Base-by-base conservation (phyloP, 768 basidiomycete species). In the Pholiota microspora region DNA sequence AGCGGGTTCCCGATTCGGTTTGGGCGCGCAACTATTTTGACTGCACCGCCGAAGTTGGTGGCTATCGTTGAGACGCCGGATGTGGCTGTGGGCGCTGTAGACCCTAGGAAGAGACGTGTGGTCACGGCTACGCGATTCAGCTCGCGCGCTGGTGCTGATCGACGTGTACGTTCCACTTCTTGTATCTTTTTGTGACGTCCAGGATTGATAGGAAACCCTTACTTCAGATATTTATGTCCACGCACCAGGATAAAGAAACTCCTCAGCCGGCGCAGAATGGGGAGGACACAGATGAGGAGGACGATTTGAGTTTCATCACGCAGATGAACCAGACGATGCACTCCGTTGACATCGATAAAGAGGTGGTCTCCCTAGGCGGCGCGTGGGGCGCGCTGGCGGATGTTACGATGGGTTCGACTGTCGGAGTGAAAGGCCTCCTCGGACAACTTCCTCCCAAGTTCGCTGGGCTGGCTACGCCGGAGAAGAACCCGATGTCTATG, bases 401-500 rank as follows among this genome's bases (percentile, higher is more conserved):
- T 4, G 49, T 34, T 8, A 61, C 51, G 13, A 45, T 32, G n/a
- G 57, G 64, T n/a, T 58, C 70, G n/a, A 68, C 69, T 2, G 69
- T 65, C 4, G 71, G 69, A 3, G 71, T 82, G 10, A 83, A 80
- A 60, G 90, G 89, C 5, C 62, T 92, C 0, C 68, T 81, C 36
- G 85, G 90, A 0, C 60, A 72, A 15, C 65, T 90, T 10, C 91
- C 90, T 1, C 62, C 64, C 29, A 90, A 88, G 65, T 94, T 92
- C 62, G 66, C 76, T 16, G 92, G 92, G 2, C 77, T 96, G 38
- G 88, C 91, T 27, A 89, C 83, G 21, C 92, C 94, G 1, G 93
- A 89, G 70, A 92, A 94, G 80, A 94, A 95, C 62, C 94, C 93
- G 7, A 94, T 94, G 93, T 89, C 89, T 57, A 89, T 96, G 86